Evolutionary conservation across 2,329 filamentous ascomycete genomes (phyloP), one percentile per base, ranked within the genome.

Genomic region (Mariannaea sp.): DNA sequence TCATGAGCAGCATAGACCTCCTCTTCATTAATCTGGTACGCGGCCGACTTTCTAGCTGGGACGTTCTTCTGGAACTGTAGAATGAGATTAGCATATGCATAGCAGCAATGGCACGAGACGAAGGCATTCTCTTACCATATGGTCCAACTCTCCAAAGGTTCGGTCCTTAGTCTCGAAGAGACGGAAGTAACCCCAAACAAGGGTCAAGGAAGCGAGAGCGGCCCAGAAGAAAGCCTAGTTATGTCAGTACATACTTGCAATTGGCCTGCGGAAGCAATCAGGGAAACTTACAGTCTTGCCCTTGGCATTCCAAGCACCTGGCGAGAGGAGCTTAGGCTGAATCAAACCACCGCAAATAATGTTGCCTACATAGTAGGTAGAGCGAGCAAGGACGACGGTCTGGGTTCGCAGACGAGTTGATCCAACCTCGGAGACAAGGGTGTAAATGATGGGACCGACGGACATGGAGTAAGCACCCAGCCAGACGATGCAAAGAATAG

Each of bases 111-210:
- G 10, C 19, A 14, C 14, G 9, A 19, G 14, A 24, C 20, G n/a
- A 13, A 1, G 9, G 10, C 7, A 20, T 12, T 8, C 10, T 27
- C 64, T 53, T 56, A 71, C 68, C 73, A 76, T 73, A 54, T 72
- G 66, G 47, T 78, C 75, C 67, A 78, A 64, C 60, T 78, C 75
- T 44, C 73, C 74, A 58, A 75, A 77, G 3, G 75, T 77, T 29
- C 75, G 71, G 46, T 68, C 73, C 67, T 76, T 77, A 42, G 74
- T 75, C 67, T 78, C 75, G 19, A 75, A 73, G 49, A 77, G 59
- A 16, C 75, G 70, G 64, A 76, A 77, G 56, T 69, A 77, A 7
- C 71, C 73, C 73, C 75, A 77, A 9, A 73, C 39, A 1, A 71
- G 65, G 1, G 72, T 73, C 5, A 77, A 49, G 10, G 70, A 68